Evolutionary conservation across 164 flowering plant species (phyloP).

Genomic region (Vitis riparia): DNA sequence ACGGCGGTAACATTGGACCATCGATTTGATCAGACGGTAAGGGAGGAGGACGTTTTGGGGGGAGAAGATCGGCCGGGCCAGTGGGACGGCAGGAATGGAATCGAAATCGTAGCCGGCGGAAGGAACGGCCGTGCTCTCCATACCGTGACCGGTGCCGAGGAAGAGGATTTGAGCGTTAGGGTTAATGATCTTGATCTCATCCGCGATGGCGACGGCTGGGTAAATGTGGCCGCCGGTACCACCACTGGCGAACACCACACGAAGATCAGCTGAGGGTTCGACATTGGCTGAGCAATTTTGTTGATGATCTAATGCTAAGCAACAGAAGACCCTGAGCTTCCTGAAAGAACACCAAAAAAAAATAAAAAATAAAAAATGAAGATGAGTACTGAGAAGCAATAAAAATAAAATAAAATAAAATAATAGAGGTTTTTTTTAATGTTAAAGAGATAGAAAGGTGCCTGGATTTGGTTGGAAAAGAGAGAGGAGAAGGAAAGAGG

Average conservation of each 20-base stretch:
- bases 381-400: not conserved
- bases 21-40: slow-evolving; percentile 35
- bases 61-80: slow-evolving; percentile 51
- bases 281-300: not conserved
- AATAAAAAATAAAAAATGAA: not conserved
- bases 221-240: slow-evolving; percentile 75
- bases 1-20: slow-evolving; percentile 26
- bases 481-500: not conserved
- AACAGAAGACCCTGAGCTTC: slow-evolving; percentile 13
- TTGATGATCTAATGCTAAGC: slow-evolving; percentile 8
- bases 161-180: slow-evolving; percentile 55
- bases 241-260: slow-evolving; percentile 66
- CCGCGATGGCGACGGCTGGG: slow-evolving; percentile 82
- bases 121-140: slow-evolving; percentile 58
- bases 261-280: slow-evolving; percentile 14
- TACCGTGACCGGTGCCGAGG: slow-evolving; percentile 53
- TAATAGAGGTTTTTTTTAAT: no score
- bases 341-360: slow-evolving; percentile 5
- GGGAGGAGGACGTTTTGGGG: slow-evolving; percentile 51
- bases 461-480: slow-evolving; percentile 9
- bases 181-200: slow-evolving; percentile 49
- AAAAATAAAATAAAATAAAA: not conserved
- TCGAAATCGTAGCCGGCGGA: slow-evolving; percentile 60
- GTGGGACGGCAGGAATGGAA: slow-evolving; percentile 35
- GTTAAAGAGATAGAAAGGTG: slow-evolving; percentile 2